Evolutionary conservation across 1,139 yeast species (phyloP).

Genomic region (Lizanozyma gosingica): DNA sequence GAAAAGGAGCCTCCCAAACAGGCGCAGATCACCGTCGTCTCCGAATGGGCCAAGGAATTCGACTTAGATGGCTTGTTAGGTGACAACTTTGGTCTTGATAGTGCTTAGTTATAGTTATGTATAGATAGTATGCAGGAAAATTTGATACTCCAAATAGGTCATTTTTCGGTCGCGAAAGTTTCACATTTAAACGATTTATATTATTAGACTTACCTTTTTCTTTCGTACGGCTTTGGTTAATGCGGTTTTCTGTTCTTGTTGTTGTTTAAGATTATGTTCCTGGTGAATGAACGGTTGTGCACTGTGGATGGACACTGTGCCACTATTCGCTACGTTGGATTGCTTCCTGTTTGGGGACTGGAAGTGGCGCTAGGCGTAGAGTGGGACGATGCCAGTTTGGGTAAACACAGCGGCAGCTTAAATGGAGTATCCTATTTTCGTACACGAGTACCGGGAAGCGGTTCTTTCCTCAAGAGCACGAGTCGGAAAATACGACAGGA

Average conservation of each 20-base stretch:
- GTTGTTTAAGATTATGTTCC: too few relatives aligned
- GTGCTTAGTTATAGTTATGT: neutral
- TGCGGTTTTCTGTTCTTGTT: too few relatives aligned
- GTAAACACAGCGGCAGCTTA: conserved; percentile 48
- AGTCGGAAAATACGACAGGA: conserved; percentile 19
- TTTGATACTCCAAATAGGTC: neutral
- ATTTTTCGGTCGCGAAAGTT: too few relatives aligned
- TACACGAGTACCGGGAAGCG: conserved; percentile 26
- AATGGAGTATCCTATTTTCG: conserved; percentile 39
- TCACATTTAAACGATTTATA: too few relatives aligned
- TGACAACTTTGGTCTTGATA: conserved; percentile 21
- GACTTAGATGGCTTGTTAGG: conserved; percentile 76
- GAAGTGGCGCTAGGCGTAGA: conserved; percentile 64
- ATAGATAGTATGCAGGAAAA: neutral
- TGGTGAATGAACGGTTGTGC: conserved; percentile 36
- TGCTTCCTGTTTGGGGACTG: conserved; percentile 52
- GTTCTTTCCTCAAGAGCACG: conserved; percentile 56
- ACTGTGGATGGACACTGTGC: conserved; percentile 42
- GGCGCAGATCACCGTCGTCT: conserved; percentile 65
- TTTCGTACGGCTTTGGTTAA: too few relatives aligned
- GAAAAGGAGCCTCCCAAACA: conserved; percentile 30
- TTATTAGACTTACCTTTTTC: too few relatives aligned
- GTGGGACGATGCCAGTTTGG: conserved; percentile 63
- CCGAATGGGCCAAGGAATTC: conserved; percentile 91
- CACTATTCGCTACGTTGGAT: conserved; percentile 58